phyloP scores from a whole-genome alignment of 2,329 filamentous ascomycete species.

The Cercospora nicotianae region DNA sequence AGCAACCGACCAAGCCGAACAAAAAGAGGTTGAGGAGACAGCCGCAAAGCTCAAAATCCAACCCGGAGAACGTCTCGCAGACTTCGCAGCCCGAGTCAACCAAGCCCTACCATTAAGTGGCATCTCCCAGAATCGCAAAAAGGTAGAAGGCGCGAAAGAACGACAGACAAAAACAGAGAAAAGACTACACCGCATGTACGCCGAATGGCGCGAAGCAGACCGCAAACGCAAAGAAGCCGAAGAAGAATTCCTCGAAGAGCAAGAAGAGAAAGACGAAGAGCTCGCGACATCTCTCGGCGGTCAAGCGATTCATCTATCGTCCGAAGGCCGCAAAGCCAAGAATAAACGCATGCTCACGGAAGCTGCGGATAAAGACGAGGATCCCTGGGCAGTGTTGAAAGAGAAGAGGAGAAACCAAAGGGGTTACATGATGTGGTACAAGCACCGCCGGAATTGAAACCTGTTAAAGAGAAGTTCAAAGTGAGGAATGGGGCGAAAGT shows the following conservation, averaged over 20 bases:
- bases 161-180: conserved; percentile 79
- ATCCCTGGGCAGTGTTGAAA: conserved; percentile 76
- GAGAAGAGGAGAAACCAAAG: conserved; percentile 60
- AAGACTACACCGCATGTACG: conserved; percentile 64
- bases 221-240: conserved; percentile 76
- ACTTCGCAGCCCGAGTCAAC: conserved; percentile 81
- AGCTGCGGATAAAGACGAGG: conserved; percentile 57
- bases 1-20: background rate
- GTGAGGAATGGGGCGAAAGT: conserved; percentile 64
- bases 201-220: conserved; percentile 70
- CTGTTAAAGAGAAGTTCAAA: conserved; percentile 64
- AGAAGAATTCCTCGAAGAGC: conserved; percentile 67
- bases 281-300: conserved; percentile 64
- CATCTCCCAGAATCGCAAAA: conserved; percentile 61
- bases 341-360: conserved; percentile 45
- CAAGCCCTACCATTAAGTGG: conserved; percentile 75
- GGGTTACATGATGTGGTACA: conserved; percentile 62
- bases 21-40: conserved; percentile 4
- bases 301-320: conserved; percentile 63
- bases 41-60: conserved; percentile 65
- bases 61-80: conserved; percentile 78
- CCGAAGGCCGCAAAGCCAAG: conserved; percentile 53
- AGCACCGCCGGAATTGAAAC: conserved; percentile 73
- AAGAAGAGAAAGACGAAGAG: conserved; percentile 61
- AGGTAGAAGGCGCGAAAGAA: conserved; percentile 65